These are phyloP conservation scores for Fomitopsis palustris DNA, from an alignment of 1,284 basidiomycete species.

Conservation along the genomic window DNA sequence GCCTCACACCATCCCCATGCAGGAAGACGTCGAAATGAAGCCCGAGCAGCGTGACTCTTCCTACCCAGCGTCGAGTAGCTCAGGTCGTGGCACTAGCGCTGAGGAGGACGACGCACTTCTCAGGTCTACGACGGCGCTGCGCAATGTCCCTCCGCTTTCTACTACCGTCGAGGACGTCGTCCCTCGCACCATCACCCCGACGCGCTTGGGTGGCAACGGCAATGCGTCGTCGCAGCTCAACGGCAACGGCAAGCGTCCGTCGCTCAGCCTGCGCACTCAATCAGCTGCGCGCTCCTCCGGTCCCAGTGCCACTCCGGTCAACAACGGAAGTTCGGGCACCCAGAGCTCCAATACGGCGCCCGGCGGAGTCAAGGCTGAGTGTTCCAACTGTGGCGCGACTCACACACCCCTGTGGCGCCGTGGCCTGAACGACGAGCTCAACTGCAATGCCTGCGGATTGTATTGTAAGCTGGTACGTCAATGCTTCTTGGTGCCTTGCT, in stretches of 20 bases:
- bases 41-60: slow-evolving; percentile 12
- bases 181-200: slow-evolving; percentile 48
- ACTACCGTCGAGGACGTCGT: slow-evolving; percentile 36
- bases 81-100: slow-evolving; percentile 18
- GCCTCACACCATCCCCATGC: slow-evolving; percentile 24
- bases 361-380: slow-evolving; percentile 80
- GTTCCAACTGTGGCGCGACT: slow-evolving; percentile 79
- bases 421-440: slow-evolving; percentile 78
- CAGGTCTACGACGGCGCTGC: slow-evolving; percentile 30
- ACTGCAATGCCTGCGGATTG: slow-evolving; percentile 79
- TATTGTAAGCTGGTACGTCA: slow-evolving; percentile 72
- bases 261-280: slow-evolving; percentile 51
- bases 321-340: slow-evolving; percentile 34
- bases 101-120: slow-evolving; percentile 29
- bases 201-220: slow-evolving; percentile 34
- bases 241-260: slow-evolving; percentile 43
- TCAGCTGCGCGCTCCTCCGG: slow-evolving; percentile 47
- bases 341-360: slow-evolving; percentile 44
- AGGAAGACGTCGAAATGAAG: slow-evolving; percentile 33
- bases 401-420: slow-evolving; percentile 81
- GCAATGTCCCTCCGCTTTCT: slow-evolving; percentile 34
- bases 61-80: slow-evolving; percentile 31
- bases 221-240: slow-evolving; percentile 34
- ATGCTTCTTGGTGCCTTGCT: background rate
- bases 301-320: slow-evolving; percentile 60